Percentiles rank a stretch among this genome's conserved stretches.
These are phyloP conservation scores for Ceratocystis colombiana DNA, from an alignment of 2,329 filamentous ascomycete genomes.

Conservation along the genomic window DNA sequence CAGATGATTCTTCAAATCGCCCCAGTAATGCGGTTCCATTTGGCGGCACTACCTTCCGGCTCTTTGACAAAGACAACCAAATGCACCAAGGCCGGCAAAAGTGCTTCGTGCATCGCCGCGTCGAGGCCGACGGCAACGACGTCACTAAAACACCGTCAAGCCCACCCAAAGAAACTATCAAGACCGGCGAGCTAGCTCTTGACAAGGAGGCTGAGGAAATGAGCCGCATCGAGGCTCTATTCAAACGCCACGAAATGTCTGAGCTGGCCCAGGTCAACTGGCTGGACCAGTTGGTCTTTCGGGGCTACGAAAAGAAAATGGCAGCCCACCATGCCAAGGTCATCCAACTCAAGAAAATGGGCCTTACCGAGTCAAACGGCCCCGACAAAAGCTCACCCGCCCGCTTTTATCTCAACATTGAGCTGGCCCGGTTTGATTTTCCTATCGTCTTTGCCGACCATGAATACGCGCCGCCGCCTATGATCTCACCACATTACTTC, in stretches of 20 bases:
- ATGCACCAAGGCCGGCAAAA: slow-evolving; percentile 87
- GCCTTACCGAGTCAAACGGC: slow-evolving; percentile 26
- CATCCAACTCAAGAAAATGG: slow-evolving; percentile 35
- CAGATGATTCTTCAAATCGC: slow-evolving; percentile 61
- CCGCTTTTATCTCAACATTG: slow-evolving; percentile 75
- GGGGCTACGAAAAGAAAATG: slow-evolving; percentile 63
- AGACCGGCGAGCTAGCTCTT: slow-evolving; percentile 40
- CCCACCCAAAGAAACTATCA: slow-evolving; percentile 44
- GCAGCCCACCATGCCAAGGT: slow-evolving; percentile 34
- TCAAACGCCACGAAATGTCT: slow-evolving; percentile 98
- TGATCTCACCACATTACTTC: slow-evolving; percentile 8
- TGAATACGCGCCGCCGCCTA: slow-evolving; percentile 77
- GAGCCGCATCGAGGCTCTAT: slow-evolving; percentile 74
- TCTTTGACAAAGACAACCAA: slow-evolving; percentile 92
- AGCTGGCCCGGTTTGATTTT: slow-evolving; percentile 90
- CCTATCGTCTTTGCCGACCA: slow-evolving; percentile 90
- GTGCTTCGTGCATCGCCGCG: slow-evolving; percentile 72
- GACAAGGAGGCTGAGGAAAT: slow-evolving; percentile 72
- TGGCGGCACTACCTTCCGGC: slow-evolving; percentile 77
- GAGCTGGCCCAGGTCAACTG: slow-evolving; percentile 89
- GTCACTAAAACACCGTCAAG: slow-evolving; percentile 63
- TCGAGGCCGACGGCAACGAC: slow-evolving; percentile 74
- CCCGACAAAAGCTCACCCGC: slow-evolving; percentile 28
- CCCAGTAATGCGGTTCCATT: slow-evolving; percentile 78
- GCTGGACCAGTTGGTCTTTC: slow-evolving; percentile 90